Evolutionary conservation across 768 basidiomycete genomes (phyloP).

Genomic region (Xerocomus brunneocitrinus): DNA sequence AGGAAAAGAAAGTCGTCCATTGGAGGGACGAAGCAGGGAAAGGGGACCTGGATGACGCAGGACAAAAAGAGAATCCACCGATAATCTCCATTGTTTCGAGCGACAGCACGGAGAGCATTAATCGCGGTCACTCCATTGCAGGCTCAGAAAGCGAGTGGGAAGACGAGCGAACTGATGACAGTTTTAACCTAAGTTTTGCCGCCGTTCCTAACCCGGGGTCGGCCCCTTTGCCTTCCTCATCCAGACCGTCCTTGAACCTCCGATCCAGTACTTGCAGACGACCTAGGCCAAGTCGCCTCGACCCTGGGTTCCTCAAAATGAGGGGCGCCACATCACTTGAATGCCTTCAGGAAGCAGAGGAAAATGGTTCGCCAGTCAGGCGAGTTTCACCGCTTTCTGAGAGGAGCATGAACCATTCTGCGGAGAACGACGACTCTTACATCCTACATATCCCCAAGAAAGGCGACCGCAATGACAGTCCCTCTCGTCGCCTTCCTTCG

Average conservation of each 20-base stretch:
- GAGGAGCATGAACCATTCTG: constrained; percentile 55
- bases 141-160: constrained; percentile 88
- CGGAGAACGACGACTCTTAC: constrained; percentile 21
- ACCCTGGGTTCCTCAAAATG: constrained; percentile 58
- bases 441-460: constrained; percentile 33
- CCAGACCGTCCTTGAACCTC: constrained; percentile 16
- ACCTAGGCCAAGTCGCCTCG: constrained; percentile 62
- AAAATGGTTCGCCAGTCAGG: constrained; percentile 39
- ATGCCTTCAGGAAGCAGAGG: constrained; percentile 72
- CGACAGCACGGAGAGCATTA: constrained; percentile 33
- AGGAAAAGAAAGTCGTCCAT: constrained; percentile 74
- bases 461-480: constrained; percentile 38
- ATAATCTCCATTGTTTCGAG: constrained; percentile 30
- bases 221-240: constrained; percentile 38
- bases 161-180: constrained; percentile 82
- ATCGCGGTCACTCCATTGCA: constrained; percentile 41
- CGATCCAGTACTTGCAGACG: constrained; percentile 33
- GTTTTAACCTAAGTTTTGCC: constrained; percentile 52
- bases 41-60: constrained; percentile 69
- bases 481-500: constrained; percentile 45
- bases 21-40: constrained; percentile 88
- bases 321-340: constrained; percentile 49
- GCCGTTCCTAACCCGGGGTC: constrained; percentile 21
- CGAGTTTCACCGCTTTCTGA: constrained; percentile 50
- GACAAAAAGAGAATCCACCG: constrained; percentile 22